Conservation (phyloP, 495 filamentous ascomycete genomes). For the Hypoxylon crocopeplum region DNA sequence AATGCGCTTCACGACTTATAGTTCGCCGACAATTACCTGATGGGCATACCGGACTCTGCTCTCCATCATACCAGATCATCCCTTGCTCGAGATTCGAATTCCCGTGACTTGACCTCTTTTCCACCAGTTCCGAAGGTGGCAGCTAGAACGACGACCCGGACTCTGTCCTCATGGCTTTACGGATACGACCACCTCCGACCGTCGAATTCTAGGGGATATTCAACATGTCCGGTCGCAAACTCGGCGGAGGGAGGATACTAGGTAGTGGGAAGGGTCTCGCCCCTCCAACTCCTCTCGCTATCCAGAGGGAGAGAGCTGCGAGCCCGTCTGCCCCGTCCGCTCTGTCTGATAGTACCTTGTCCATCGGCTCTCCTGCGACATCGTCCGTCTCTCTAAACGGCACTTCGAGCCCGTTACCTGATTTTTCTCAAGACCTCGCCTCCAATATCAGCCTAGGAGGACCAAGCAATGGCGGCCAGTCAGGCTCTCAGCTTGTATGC, state of each 20-base stretch:
- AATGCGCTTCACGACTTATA: not conserved
- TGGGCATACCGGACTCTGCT: not conserved
- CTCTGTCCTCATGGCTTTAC: slow-evolving; percentile 27
- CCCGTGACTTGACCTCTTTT: not conserved
- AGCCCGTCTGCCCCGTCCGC: slow-evolving; percentile 58
- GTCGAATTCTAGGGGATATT: slow-evolving; percentile 12
- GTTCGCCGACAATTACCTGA: not conserved
- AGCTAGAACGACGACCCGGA: not conserved
- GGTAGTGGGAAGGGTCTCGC: slow-evolving; percentile 80
- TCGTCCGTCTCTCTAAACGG: slow-evolving; percentile 43
- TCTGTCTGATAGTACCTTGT: slow-evolving; percentile 61
- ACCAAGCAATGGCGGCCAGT: slow-evolving; percentile 47
- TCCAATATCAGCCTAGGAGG: slow-evolving; percentile 57
- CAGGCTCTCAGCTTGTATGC: slow-evolving; percentile 71
- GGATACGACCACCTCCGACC: slow-evolving; percentile 4
- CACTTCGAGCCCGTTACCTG: slow-evolving; percentile 44
- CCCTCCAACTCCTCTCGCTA: slow-evolving; percentile 56
- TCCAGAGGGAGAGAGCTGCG: slow-evolving; percentile 42
- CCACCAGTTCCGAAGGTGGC: slow-evolving; percentile 10
- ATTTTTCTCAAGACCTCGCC: slow-evolving; percentile 52
- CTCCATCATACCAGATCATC: not conserved
- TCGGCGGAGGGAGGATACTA: slow-evolving; percentile 88
- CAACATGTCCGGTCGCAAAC: slow-evolving; percentile 78
- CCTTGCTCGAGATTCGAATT: not conserved
- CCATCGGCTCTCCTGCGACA: slow-evolving; percentile 49